These are phyloP conservation scores for Erysimum cheiranthoides DNA, from an alignment of 345 rosid genomes.

Conservation along the genomic window DNA sequence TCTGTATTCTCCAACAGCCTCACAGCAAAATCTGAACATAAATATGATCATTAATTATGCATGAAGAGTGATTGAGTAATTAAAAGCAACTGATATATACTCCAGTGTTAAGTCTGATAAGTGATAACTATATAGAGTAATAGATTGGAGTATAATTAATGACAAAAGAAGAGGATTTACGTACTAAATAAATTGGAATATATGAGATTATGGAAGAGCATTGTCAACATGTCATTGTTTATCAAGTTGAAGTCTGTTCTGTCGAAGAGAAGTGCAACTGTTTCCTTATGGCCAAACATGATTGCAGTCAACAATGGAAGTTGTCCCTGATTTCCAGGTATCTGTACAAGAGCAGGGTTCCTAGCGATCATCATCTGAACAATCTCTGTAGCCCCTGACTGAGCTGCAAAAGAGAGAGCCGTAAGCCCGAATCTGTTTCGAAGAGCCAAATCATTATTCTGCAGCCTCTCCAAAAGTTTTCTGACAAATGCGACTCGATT, in stretches of 20 bases:
- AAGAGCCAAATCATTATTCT: no score
- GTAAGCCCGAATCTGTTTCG: no score
- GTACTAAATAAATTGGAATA: background rate
- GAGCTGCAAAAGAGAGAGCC: no score
- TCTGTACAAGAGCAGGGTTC: no score
- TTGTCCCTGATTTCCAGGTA: no score
- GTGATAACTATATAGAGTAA: background rate
- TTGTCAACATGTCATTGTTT: background rate
- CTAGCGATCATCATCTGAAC: no score
- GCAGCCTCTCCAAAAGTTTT: no score
- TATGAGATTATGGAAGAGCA: background rate
- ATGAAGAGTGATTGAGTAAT: background rate
- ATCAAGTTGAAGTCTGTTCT: background rate
- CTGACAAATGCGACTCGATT: no score
- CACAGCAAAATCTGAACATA: background rate
- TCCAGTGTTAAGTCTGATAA: background rate
- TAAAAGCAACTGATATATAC: background rate
- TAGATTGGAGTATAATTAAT: no score
- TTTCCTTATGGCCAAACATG: no score
- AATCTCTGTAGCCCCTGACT: no score
- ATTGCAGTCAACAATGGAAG: no score
- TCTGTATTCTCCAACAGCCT: background rate
- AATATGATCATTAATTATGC: background rate
- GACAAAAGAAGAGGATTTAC: background rate
- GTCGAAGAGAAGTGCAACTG: background rate